Evolutionary conservation across 352 stramenopile genomes (phyloP), one percentile per base, ranked within the genome.

Genomic region (Thraustochytrium striatum): DNA sequence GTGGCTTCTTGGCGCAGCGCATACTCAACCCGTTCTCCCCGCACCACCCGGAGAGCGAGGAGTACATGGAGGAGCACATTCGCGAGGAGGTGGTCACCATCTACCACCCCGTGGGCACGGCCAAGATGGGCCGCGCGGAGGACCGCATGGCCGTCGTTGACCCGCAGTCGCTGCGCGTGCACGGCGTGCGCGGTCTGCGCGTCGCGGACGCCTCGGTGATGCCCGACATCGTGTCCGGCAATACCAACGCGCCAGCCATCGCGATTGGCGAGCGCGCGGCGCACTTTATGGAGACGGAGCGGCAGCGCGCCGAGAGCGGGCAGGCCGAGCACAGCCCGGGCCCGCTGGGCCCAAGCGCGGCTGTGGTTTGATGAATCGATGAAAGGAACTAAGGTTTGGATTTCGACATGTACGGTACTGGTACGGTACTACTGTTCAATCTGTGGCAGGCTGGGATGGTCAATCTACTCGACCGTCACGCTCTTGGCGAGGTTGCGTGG

Each of bases 401-500:
- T n/a, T n/a, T n/a, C n/a, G n/a, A n/a, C n/a, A n/a, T n/a, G n/a
- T n/a, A n/a, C n/a, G n/a, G n/a, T n/a, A n/a, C n/a, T n/a, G n/a
- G n/a, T n/a, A n/a, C n/a, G n/a, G n/a, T n/a, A n/a, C n/a, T n/a
- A n/a, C n/a, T n/a, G n/a, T n/a, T n/a, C n/a, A n/a, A n/a, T n/a
- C n/a, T n/a, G n/a, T n/a, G n/a, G n/a, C n/a, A n/a, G n/a, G n/a
- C n/a, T n/a, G n/a, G n/a, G n/a, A n/a, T n/a, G n/a, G n/a, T n/a
- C n/a, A n/a, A 55, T 75, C 87, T 96, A 99, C 85, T 99, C 96
- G 53, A 98, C 95, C 39, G 96, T 99, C 57, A 99, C 96, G 58
- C 93, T 93, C 89, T 99, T 99, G 59, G 96, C 96, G 53, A 99
- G 84, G 87, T 99, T 99, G 72, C 96, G 90, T 58, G 96, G 96